Base-by-base conservation (phyloP, 2,329 filamentous ascomycete genomes). In the Alternaria sp. region DNA sequence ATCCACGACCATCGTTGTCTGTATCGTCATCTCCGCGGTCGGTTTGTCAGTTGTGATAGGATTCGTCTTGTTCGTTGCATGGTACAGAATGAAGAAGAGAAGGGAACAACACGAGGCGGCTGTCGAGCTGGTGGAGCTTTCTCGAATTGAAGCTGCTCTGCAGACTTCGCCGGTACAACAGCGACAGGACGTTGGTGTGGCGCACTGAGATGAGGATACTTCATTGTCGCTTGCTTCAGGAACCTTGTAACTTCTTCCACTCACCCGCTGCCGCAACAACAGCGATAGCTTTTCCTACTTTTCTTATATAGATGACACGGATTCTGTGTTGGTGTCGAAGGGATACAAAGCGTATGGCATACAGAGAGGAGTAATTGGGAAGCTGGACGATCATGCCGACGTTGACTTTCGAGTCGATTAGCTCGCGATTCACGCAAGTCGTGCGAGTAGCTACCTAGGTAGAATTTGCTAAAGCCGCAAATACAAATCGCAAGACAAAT, bases 31-130 rank as follows among this genome's bases (percentile, higher is more conserved):
- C 36, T 40, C 42, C 10, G 52, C 42, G 2, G 36, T 41, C 24
- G 44, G 52, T 9, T n/a, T 48, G 1, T 49, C 34, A 5, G n/a
- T 26, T 5, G 44, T 55, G 1, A 5, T 50, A 23, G 52, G 51
- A 4, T 54, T 54, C 31, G 14, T 33, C 17, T 11, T 42, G 14
- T 55, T 41, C 13, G 53, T 31, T 17, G 10, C 17, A 31, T 55
- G 53, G 53, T 50, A 50, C 14, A 50, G 44, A 14, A 49, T 36
- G 10, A 50, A 55, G 21, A 55, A 40, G 29, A 50, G 11, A 39
- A 41, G 53, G 23, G 44, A 55, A 23, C 44, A 55, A 13, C 7
- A 42, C 11, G 34, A 36, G 11, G 44, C 44, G n/a, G 44, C 36
- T 10, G n/a, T 41, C 39, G 36, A 50, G 21, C 14, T 50, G 14